Conservation (phyloP, 75 land plant genomes). For the Selaginella moellendorffii region DNA sequence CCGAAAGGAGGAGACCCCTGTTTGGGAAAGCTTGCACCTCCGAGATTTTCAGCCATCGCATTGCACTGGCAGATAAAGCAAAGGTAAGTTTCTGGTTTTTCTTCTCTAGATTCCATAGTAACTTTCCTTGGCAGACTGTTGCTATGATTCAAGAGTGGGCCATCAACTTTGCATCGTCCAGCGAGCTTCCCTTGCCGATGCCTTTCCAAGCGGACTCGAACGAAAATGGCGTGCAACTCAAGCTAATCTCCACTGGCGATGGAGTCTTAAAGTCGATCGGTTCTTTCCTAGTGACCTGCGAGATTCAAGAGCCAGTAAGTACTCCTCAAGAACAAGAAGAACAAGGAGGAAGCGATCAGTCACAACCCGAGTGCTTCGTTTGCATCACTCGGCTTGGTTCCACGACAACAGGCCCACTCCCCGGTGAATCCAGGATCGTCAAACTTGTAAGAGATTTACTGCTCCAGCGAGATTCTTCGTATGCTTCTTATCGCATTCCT, state of each 20-base stretch:
- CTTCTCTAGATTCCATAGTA: neutral
- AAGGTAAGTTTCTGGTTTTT: conserved; percentile 19
- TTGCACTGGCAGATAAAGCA: conserved; percentile 8
- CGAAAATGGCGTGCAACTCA: conserved; percentile 24
- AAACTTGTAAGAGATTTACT: neutral
- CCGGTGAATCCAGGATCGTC: neutral
- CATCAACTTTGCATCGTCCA: conserved; percentile 30
- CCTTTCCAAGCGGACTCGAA: conserved; percentile 24
- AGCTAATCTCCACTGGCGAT: conserved; percentile 19
- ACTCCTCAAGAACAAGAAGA: neutral
- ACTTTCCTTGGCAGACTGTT: conserved; percentile 17
- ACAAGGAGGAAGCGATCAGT: neutral
- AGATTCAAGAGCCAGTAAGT: neutral
- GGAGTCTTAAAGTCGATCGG: conserved; percentile 19
- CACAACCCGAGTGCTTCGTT: neutral
- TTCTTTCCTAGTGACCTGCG: conserved; percentile 12
- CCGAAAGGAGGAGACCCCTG: neutral
- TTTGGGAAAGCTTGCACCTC: conserved; percentile 24
- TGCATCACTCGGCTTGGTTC: neutral
- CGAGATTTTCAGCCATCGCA: conserved; percentile 16
- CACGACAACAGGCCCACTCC: neutral
- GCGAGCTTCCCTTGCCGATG: conserved; percentile 34
- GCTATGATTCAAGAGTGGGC: conserved; percentile 30
- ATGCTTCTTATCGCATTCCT: neutral
- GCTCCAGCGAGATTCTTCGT: neutral